Conservation (phyloP, 306 rosid species). For the Calophaca sinica region DNA sequence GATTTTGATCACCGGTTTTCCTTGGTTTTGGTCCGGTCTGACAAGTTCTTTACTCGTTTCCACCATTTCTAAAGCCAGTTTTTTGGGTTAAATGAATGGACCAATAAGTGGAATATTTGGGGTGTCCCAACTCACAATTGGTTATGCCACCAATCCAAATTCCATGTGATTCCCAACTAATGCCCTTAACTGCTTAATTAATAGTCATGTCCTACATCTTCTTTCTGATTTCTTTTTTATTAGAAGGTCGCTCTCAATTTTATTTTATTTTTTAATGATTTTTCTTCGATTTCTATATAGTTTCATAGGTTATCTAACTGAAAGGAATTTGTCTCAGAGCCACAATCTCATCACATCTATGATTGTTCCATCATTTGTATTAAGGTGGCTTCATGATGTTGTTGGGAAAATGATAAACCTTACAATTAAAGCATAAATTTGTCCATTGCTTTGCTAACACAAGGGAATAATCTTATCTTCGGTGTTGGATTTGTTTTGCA, state of each 20-base stretch:
- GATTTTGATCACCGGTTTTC: too few relatives aligned
- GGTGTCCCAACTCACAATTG: too few relatives aligned
- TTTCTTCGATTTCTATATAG: neutral
- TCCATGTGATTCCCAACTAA: neutral
- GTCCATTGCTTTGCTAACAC: constrained; percentile 34
- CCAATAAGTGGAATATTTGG: too few relatives aligned
- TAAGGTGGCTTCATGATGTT: constrained; percentile 21
- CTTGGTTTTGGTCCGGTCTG: too few relatives aligned
- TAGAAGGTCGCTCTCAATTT: neutral
- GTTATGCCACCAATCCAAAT: too few relatives aligned
- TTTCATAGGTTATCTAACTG: constrained; percentile 1
- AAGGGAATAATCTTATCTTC: constrained; percentile 23
- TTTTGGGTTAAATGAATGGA: too few relatives aligned
- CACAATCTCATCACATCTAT: neutral
- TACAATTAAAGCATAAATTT: constrained; percentile 28
- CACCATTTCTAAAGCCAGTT: too few relatives aligned
- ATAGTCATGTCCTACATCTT: neutral
- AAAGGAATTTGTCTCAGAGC: neutral
- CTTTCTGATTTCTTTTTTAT: constrained; percentile 4
- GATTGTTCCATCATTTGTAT: constrained; percentile 19
- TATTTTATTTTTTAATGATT: neutral
- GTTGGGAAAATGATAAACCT: constrained; percentile 39
- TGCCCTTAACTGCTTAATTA: neutral
- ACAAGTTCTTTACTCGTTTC: too few relatives aligned
- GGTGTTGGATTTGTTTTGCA: constrained; percentile 39